Evolutionary conservation across 768 basidiomycete genomes (phyloP), one percentile per base, ranked within the genome.

Genomic region (Kwoniella heveanensis): DNA sequence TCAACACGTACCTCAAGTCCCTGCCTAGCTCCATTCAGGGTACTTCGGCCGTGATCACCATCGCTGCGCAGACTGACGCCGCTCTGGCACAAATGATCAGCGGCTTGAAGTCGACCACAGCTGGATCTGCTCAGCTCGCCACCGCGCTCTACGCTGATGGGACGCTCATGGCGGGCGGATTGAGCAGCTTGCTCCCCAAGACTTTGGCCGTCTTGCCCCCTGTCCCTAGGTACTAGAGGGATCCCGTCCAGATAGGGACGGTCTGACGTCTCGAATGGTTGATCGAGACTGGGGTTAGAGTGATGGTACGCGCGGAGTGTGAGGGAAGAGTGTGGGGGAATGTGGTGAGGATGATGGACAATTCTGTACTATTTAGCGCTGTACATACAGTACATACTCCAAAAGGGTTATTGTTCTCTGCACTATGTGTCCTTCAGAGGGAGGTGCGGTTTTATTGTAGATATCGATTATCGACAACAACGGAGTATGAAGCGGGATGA

Each of bases 91-190:
- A 25, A 30, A 55, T 62, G 61, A n/a, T 62, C 7, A 48, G 44
- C n/a, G 61, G 61, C 36, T 30, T 62, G 47, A 56, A 62, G 32
- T 26, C 32, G 17, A 55, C 48, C 21, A 29, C 52, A 21, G 10
- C 21, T 21, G 61, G 61, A 21, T 6, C 61, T 6, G 50, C 54
- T 21, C 36, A 55, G 25, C 32, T 62, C 2, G 44, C 61, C 10
- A 62, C 61, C 22, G 61, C 61, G 5, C 32, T 62, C 21, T 62
- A 62, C 22, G 61, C 36, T 6, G 61, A 62, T 29, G 61, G 61
- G 2, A 39, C 44, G 46, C 55, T 62, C 48, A 49, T 47, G 15
- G 54, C 39, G 36, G 12, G 17, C 19, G 22, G 17, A 50, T n/a
- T 56, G 54, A 36, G 22, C 15, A 48, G 10, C 24, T 62, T 55